Base-by-base conservation (phyloP, 1,139 yeast genomes). In the Candida tropicalis region DNA sequence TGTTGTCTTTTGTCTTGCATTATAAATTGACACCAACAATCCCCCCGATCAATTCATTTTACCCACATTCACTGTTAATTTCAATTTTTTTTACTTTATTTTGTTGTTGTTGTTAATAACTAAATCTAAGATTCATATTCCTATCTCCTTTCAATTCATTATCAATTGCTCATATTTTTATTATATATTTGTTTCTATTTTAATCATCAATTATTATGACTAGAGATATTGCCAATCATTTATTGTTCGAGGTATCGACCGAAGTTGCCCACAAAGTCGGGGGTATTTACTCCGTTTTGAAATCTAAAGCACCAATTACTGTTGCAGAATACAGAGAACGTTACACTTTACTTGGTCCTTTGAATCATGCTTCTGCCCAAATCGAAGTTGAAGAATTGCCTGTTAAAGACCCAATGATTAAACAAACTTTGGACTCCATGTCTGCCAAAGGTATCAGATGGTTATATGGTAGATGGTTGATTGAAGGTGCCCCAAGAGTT, bases 211-310 rank as follows among this genome's bases (percentile, higher is more conserved):
- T 6, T 20, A 31, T n/a, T n/a, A 85, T 84, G 91, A 70, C 84
- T 27, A 79, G 93, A 70, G 89, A 85, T 65, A 77, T 85, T 51
- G 81, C 84, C 56, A 86, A 88, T 64, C 97, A 90, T 61, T 74
- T 90, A 46, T 77, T 93, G 42, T 90, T 93, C 60, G 99, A 93
- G 69, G 87, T 89, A 43, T 96, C 99, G 52, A 93, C 99, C 4
- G 99, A 93, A 65, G 98, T 93, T 40, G 98, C 98, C 58, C 91
- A 93, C 73, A 79, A 95, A 57, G 98, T 93, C 23, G 99, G 99
- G 42, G 99, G 99, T 40, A 93, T 93, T 63, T 93, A 93, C 70
- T 90, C 98, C 23, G 99, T 93, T 45, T 78, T 93, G 62, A 93
- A 93, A 65, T 88, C 97, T 22, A 93, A 93, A 68, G 98, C 98